Conservation (phyloP, 495 filamentous ascomycete genomes). For the Neurospora sp. region DNA sequence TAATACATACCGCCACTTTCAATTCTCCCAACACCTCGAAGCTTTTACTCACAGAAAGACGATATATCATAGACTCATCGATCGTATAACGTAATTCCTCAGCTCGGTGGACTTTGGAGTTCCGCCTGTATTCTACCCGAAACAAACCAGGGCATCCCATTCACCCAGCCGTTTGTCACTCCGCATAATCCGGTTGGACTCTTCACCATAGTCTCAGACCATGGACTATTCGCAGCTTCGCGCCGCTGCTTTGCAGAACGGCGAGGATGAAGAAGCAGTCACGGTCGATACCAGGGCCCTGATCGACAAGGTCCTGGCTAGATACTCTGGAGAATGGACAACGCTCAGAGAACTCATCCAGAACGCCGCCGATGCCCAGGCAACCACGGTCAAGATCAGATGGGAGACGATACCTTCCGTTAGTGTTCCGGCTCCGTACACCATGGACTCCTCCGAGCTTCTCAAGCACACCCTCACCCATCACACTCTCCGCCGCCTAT, state of each 20-base stretch:
- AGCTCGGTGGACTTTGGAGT: background rate
- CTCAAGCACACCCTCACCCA: constrained; percentile 75
- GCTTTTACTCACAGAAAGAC: background rate
- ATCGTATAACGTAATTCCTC: background rate
- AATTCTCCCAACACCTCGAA: background rate
- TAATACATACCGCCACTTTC: background rate
- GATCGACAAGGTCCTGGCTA: constrained; percentile 92
- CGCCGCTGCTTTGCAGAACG: constrained; percentile 74
- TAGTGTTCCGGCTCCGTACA: constrained; percentile 58
- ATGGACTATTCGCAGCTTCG: constrained; percentile 77
- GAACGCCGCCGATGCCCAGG: constrained; percentile 92
- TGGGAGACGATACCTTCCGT: constrained; percentile 82
- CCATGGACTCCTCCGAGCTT: constrained; percentile 53
- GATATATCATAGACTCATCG: background rate
- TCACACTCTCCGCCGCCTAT: constrained; percentile 70
- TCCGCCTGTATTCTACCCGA: background rate
- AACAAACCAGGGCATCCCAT: background rate
- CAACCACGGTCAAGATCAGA: constrained; percentile 77
- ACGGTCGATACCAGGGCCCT: constrained; percentile 94
- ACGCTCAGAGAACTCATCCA: constrained; percentile 88
- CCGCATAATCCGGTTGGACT: background rate
- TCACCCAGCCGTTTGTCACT: background rate
- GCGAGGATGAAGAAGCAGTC: constrained; percentile 91
- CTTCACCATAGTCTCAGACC: background rate
- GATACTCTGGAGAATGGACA: constrained; percentile 91